phyloP scores from a whole-genome alignment of 1,284 basidiomycete species.

The Ceratobasidium sp. region DNA sequence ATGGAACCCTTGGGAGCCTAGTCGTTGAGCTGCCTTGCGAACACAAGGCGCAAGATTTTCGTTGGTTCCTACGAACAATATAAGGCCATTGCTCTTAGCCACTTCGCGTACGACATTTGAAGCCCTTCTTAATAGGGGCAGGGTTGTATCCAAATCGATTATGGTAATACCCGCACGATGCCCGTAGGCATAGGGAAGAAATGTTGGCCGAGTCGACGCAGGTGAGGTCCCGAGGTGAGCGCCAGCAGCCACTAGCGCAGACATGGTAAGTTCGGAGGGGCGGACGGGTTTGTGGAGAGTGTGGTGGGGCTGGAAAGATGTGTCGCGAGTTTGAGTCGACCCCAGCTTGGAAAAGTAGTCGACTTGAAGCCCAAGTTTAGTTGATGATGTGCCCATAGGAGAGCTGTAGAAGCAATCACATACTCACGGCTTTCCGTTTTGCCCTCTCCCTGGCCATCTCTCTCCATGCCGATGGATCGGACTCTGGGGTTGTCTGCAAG shows the following conservation, averaged over 20 bases:
- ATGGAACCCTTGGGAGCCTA: conserved; percentile 78
- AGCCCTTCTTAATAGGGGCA: conserved; percentile 90
- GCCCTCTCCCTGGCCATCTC: conserved; percentile 50
- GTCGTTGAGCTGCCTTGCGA: conserved; percentile 78
- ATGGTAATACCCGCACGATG: conserved; percentile 88
- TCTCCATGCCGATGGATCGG: conserved; percentile 28
- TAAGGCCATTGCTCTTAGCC: conserved; percentile 80
- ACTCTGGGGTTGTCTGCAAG: conserved; percentile 16
- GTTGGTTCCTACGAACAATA: conserved; percentile 91
- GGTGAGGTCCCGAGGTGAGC: conserved; percentile 93
- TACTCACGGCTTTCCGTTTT: conserved; percentile 47
- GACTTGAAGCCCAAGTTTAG: conserved; percentile 55
- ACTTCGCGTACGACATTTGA: conserved; percentile 86
- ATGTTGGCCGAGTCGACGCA: conserved; percentile 84
- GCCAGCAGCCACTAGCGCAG: conserved; percentile 89
- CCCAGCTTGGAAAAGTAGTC: conserved; percentile 74
- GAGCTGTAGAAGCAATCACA: conserved; percentile 1
- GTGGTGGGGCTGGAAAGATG: conserved; percentile 77
- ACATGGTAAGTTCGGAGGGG: conserved; percentile 76
- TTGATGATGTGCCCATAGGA: conserved; percentile 34
- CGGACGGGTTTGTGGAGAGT: conserved; percentile 68
- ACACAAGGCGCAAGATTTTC: conserved; percentile 79
- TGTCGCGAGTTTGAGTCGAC: conserved; percentile 75
- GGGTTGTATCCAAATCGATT: conserved; percentile 94
- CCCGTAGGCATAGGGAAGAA: conserved; percentile 94